Evolutionary conservation across 495 filamentous ascomycete species (phyloP), one percentile per base, ranked within the genome.

Genomic region (Parachaetomium inaequale): DNA sequence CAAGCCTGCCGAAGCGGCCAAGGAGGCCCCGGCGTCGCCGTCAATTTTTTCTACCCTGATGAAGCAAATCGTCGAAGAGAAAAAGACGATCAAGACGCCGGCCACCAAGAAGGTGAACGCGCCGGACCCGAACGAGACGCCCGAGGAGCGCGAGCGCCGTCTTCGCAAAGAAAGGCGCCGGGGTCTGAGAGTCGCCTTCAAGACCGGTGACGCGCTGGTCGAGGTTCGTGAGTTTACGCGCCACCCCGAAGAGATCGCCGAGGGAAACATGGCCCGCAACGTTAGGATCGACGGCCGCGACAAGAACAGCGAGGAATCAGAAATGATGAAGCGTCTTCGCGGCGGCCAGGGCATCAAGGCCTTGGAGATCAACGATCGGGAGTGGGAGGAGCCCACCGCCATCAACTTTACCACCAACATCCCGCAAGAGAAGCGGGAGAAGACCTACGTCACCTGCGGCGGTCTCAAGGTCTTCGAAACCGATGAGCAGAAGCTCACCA

Each of bases 161-260:
- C 77, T 93, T 4, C 84, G 91, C 34, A 96, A 92, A 65, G 91
- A 96, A 70, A 80, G 83, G 31, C 83, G 91, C 38, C 82, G 90
- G 34, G 49, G 84, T 83, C 54, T 91, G 87, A 57, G 83, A 70
- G 64, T 96, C 81, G 80, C 70, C 0, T 81, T 76, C 63, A 92
- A 88, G 70, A 81, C 86, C 0, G 90, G 90, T 58, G 80, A 87
- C 32, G 78, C 81, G n/a, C 80, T 96, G 7, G 87, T 86, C 1
- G 77, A 91, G 65, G 75, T 94, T 38, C 81, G 87, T 46, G 77
- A 87, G 23, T 93, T 96, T 68, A 86, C 84, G 28, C 89, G 92
- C 60, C 86, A 93, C 59, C 88, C 87, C 3, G 89, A 92, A 25
- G 91, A 95, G 70, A 89, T 94, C 58, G 77, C 86, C 10, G 81